Base-by-base conservation (phyloP, 306 rosid genomes). In the Castanea sativa region DNA sequence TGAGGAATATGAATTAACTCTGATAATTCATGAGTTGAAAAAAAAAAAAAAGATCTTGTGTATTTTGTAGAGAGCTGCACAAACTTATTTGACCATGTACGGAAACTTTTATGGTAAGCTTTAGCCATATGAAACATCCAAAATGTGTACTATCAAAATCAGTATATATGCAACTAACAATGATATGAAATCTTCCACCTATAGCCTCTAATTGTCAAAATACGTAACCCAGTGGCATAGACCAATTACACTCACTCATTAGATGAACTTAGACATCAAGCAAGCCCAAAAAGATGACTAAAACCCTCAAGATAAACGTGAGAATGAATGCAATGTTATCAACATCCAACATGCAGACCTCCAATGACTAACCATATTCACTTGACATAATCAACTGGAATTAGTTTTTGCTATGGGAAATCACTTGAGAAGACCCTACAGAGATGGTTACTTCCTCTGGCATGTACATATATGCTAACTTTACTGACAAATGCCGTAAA, bases 1-100 rank as follows among this genome's bases (percentile, higher is more conserved):
- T 23, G 7, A 76, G 55, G 58, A 68, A 84, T 64, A 18, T 0
- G 45, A 82, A 6, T 69, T 19, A 71, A 72, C 32, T 53, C 32
- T 33, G 63, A 69, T 76, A 57, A 49, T 19, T 58, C 30, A 63
- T 14, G 30, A 76, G 60, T 32, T 21, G 49, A 74, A 83, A 67
- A 30, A 33, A 6, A 68, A 43, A 49, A 2, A 49, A 49, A 49
- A 45, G 11, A 35, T 41, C 19, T 75, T 43, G 49, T 16, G 15
- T 41, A 69, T 69, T 8, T 41, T 35, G 45, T 33, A 27, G 69
- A 35, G 10, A 19, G 51, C 29, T 67, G 61, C 59, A 53, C 16
- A 51, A 27, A 30, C 5, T 74, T 29, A 49, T 49, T 11, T 49
- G 53, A 49, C 16, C 53, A 12, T 49, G 53, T 49, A 49, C 16